Conservation (phyloP, 495 filamentous ascomycete genomes). For the Aspergillus ostianus region DNA sequence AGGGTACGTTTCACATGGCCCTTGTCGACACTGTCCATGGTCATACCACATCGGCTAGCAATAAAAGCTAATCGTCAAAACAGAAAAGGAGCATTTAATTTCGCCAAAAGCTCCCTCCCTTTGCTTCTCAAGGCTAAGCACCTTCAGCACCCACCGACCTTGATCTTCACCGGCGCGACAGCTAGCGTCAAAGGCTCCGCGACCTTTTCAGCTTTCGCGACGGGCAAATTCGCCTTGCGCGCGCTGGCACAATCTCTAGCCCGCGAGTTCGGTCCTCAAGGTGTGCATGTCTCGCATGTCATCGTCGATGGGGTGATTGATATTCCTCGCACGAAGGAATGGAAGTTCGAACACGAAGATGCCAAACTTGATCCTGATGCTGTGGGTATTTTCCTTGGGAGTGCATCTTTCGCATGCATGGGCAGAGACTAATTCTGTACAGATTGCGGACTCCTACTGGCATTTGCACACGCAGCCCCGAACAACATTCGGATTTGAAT, state of each 20-base stretch:
- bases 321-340: conserved; percentile 67
- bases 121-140: conserved; percentile 61
- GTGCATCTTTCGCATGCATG: not conserved
- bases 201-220: conserved; percentile 68
- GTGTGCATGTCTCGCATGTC: conserved; percentile 83
- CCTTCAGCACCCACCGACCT: conserved; percentile 62
- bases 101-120: conserved; percentile 71
- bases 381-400: conserved; percentile 50
- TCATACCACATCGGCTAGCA: not conserved
- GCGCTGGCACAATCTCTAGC: conserved; percentile 78
- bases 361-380: conserved; percentile 78
- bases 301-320: conserved; percentile 91
- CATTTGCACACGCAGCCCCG: conserved; percentile 80
- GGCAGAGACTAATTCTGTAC: conserved; percentile 3
- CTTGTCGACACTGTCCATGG: not conserved
- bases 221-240: conserved; percentile 77
- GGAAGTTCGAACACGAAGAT: conserved; percentile 58
- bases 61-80: not conserved
- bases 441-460: conserved; percentile 94
- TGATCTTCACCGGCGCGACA: conserved; percentile 87
- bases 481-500: conserved; percentile 77
- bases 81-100: conserved; percentile 74
- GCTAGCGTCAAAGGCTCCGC: conserved; percentile 75
- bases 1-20: conserved; percentile 47
- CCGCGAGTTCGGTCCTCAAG: conserved; percentile 83